Conservation (phyloP, 352 stramenopile species). For the Phytophthora pinifolia region DNA sequence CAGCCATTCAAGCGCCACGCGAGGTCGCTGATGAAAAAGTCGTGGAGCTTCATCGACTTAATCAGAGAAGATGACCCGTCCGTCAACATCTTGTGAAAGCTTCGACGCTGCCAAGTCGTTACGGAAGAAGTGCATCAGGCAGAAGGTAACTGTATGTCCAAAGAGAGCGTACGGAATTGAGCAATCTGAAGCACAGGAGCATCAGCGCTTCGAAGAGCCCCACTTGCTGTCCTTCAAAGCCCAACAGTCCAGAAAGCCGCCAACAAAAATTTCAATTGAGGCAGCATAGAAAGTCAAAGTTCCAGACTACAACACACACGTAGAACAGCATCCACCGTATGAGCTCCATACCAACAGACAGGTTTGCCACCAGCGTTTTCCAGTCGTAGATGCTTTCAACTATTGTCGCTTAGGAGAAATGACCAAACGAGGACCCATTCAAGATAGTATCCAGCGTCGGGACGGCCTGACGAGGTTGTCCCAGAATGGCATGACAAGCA, state of each 20-base stretch:
- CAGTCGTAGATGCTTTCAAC: conserved; percentile 30
- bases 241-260: conserved; percentile 34
- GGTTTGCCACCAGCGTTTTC: conserved; percentile 33
- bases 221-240: conserved; percentile 40
- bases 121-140: conserved; percentile 14
- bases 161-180: conserved; percentile 20
- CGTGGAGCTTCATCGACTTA: conserved; percentile 12
- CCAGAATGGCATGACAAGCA: conserved; percentile 18
- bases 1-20: conserved; percentile 38
- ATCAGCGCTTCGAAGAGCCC: conserved; percentile 26
- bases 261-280: conserved; percentile 34
- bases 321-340: too few relatives aligned
- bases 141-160: conserved; percentile 2
- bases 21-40: conserved; percentile 28
- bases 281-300: conserved; percentile 35
- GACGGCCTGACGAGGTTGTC: conserved; percentile 12
- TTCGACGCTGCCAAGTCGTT: conserved; percentile 13
- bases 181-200: conserved; percentile 26
- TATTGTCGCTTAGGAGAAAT: conserved; percentile 22
- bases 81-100: conserved; percentile 16
- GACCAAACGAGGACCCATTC: conserved; percentile 24
- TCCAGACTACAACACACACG: too few relatives aligned
- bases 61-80: conserved; percentile 24
- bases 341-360: conserved; percentile 26
- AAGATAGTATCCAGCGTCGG: conserved; percentile 24